Evolutionary conservation across 2,329 filamentous ascomycete genomes (phyloP), one percentile per base, ranked within the genome.

Genomic region (Colletotrichum noveboracense): DNA sequence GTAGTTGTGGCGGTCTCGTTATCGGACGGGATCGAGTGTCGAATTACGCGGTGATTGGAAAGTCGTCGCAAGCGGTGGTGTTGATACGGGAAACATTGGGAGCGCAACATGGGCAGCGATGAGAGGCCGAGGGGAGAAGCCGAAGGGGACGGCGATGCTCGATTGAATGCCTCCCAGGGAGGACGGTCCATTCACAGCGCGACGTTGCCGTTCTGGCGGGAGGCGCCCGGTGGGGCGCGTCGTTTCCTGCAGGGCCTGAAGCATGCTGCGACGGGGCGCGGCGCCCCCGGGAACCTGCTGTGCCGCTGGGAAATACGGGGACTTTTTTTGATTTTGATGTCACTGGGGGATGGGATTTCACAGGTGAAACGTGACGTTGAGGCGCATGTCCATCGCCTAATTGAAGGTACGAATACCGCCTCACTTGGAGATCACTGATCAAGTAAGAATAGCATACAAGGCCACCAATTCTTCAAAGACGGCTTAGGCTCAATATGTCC

Each of bases 161-260:
- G 32, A 55, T 55, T 24, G 43, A 28, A 12, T 34, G 8, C 43
- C 28, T 58, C 14, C 34, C 26, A 18, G 28, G 14, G 48, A 34
- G 34, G 61, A 24, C 36, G 32, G 18, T 24, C 60, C 60, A 75
- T 66, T 55, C 61, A 56, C 7, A 61, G 48, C 55, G 60, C 52
- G 43, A 38, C 30, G 26, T 26, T 56, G 24, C 24, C 36, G 60
- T 52, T 52, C 43, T 52, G 60, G n/a, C 14, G 30, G 55, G 26
- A 58, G 43, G 43, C 43, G 43, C 6, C 5, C 7, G 5, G 68
- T 66, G 72, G 72, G 55, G 24, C 24, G 5, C 18, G 7, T 13
- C 28, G n/a, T 36, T 55, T 16, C 18, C 43, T 56, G 30, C 65
- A 56, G 65, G 65, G 21, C 43, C 36, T 32, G 61, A 28, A 43